These are phyloP conservation scores for Trichosporon inkin DNA, from an alignment of 1,284 basidiomycete genomes.

Conservation along the genomic window DNA sequence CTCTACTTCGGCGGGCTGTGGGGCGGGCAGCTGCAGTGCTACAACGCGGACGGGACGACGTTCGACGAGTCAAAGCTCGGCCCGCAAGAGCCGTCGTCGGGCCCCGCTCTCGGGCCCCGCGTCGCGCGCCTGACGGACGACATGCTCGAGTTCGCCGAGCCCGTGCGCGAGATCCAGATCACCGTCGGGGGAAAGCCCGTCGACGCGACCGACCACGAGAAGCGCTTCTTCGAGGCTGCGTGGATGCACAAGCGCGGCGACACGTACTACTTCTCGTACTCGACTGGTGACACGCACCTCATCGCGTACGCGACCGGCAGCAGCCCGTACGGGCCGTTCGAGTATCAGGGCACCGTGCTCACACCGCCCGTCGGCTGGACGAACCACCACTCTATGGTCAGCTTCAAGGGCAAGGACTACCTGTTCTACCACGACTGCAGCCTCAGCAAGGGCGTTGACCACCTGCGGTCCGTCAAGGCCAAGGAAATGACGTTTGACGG, in stretches of 20 bases:
- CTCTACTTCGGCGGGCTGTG: conserved; percentile 43
- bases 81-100: conserved; percentile 30
- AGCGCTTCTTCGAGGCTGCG: conserved; percentile 43
- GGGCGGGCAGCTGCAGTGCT: conserved; percentile 43
- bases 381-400: conserved; percentile 38
- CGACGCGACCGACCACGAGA: conserved; percentile 36
- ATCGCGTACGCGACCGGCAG: conserved; percentile 34
- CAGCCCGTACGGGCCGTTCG: conserved; percentile 37
- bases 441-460: conserved; percentile 35
- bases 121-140: conserved; percentile 31
- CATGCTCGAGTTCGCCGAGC: conserved; percentile 33
- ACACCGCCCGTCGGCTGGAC: conserved; percentile 42
- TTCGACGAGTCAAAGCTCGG: conserved; percentile 26
- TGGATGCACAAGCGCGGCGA: conserved; percentile 42
- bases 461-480: conserved; percentile 35
- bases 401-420: conserved; percentile 35
- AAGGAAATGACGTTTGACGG: conserved; percentile 34
- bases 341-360: conserved; percentile 35
- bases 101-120: conserved; percentile 30
- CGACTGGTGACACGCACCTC: conserved; percentile 40
- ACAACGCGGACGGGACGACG: conserved; percentile 23
- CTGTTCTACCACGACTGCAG: conserved; percentile 44
- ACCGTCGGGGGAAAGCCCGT: conserved; percentile 29
- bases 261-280: conserved; percentile 42
- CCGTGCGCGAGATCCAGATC: conserved; percentile 30